Percentiles rank a stretch among this genome's conserved stretches.
These are phyloP conservation scores for Phaseolus lunatus DNA, from an alignment of 306 rosid genomes.

Conservation along the genomic window DNA sequence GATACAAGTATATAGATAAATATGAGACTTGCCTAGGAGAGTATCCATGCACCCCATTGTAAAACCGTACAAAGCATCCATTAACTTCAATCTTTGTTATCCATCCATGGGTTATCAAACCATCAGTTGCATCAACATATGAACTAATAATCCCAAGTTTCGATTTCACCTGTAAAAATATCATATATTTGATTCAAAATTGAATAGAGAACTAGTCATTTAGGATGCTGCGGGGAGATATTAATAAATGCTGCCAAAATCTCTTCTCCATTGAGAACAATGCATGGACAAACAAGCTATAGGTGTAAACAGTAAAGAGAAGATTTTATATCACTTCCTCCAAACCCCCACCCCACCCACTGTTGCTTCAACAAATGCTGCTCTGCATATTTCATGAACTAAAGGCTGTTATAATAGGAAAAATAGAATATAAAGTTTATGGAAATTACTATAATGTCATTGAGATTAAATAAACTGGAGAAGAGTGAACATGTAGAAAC, in stretches of 20 bases:
- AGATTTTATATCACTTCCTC: neutral
- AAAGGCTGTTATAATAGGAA: neutral
- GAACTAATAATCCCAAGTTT: slow-evolving; percentile 83
- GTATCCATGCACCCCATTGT: slow-evolving; percentile 95
- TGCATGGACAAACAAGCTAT: neutral
- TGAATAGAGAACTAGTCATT: slow-evolving; percentile 12
- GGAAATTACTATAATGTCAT: neutral
- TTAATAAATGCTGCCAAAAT: slow-evolving; percentile 16
- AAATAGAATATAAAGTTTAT: neutral
- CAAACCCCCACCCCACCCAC: neutral
- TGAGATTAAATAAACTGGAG: slow-evolving; percentile 1
- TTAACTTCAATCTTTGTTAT: slow-evolving; percentile 85
- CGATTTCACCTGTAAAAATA: slow-evolving; percentile 75
- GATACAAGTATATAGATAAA: slow-evolving; percentile 19
- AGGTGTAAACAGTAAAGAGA: neutral
- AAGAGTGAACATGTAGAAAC: slow-evolving; percentile 42
- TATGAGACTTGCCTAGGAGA: slow-evolving; percentile 77
- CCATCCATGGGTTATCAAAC: slow-evolving; percentile 97
- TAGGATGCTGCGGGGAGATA: neutral
- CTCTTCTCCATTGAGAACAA: neutral
- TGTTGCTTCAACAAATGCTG: neutral
- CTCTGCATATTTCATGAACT: neutral
- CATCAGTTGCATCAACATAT: slow-evolving; percentile 75
- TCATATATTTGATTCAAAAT: slow-evolving; percentile 44
- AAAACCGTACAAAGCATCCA: slow-evolving; percentile 93